A percentile compares a stretch with the other conserved stretches of the same genome.
Conservation (phyloP, 768 basidiomycete genomes). For the Hortiboletus campestris region DNA sequence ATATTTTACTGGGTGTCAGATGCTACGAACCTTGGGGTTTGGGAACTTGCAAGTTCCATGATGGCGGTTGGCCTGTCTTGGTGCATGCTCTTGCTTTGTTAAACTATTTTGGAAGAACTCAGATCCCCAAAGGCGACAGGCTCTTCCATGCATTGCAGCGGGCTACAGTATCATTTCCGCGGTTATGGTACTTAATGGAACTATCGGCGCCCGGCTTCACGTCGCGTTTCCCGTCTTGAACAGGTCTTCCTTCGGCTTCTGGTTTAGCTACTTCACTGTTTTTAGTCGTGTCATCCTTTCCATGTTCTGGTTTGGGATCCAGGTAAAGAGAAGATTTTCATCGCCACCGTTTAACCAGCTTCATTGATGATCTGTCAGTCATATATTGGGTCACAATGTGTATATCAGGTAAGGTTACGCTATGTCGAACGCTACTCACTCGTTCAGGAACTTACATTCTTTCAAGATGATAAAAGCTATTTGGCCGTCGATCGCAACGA, state of each 20-base stretch:
- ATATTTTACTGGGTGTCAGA: slow-evolving; percentile 33
- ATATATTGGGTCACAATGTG: slow-evolving; percentile 65
- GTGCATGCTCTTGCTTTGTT: slow-evolving; percentile 25
- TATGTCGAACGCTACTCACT: background rate
- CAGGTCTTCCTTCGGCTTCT: slow-evolving; percentile 85
- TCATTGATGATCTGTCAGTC: slow-evolving; percentile 32
- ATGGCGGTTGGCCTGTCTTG: slow-evolving; percentile 73
- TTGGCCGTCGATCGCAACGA: slow-evolving; percentile 66
- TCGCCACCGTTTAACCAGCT: background rate
- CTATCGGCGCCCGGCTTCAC: slow-evolving; percentile 73
- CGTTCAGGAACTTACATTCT: background rate
- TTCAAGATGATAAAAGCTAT: slow-evolving; percentile 73
- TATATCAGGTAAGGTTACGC: slow-evolving; percentile 50
- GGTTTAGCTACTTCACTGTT: slow-evolving; percentile 84
- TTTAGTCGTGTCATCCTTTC: slow-evolving; percentile 71
- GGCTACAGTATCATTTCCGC: slow-evolving; percentile 71
- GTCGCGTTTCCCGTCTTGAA: slow-evolving; percentile 77
- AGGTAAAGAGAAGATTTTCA: slow-evolving; percentile 40
- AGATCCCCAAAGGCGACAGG: slow-evolving; percentile 51
- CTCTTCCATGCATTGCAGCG: slow-evolving; percentile 65
- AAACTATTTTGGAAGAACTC: background rate
- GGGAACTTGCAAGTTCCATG: slow-evolving; percentile 63
- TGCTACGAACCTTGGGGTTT: slow-evolving; percentile 43
- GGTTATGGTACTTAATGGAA: slow-evolving; percentile 76
- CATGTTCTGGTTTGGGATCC: slow-evolving; percentile 82